phyloP scores from a whole-genome alignment of 2,329 filamentous ascomycete species.

The Fusarium sp. region DNA sequence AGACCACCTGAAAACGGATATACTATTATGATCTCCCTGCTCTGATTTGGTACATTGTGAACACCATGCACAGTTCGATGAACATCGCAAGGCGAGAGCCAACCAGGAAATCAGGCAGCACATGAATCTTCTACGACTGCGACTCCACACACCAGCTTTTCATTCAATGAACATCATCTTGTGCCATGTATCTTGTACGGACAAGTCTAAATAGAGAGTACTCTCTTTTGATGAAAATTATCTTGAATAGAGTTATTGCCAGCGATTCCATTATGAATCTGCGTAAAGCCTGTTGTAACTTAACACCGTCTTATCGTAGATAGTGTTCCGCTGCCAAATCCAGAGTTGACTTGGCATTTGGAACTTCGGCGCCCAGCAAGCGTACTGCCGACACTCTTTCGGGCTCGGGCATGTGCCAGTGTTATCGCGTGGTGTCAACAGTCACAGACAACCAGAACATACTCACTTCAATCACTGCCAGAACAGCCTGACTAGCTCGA shows the following conservation, averaged over 20 bases:
- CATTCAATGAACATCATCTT: no score
- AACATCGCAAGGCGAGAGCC: accelerated
- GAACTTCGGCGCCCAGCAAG: not conserved
- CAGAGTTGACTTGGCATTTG: accelerated
- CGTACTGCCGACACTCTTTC: accelerated
- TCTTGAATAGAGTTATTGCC: not conserved
- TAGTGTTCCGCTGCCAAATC: no score
- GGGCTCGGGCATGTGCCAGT: no score
- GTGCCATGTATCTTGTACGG: no score
- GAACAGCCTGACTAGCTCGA: accelerated
- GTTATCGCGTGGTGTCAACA: no score
- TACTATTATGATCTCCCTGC: not conserved
- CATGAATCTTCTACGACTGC: accelerated
- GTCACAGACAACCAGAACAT: accelerated
- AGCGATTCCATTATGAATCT: accelerated
- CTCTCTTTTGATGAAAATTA: not conserved
- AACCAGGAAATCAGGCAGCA: accelerated
- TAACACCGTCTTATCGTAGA: not conserved
- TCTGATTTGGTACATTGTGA: not conserved
- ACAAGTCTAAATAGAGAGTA: not conserved
- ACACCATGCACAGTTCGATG: not conserved
- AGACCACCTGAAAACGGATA: not conserved
- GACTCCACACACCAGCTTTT: not conserved
- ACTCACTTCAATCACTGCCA: accelerated
- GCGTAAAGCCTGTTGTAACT: not conserved